Evolutionary conservation across 2,329 filamentous ascomycete genomes (phyloP).

Genomic region (Botrytis pseudocinerea): DNA sequence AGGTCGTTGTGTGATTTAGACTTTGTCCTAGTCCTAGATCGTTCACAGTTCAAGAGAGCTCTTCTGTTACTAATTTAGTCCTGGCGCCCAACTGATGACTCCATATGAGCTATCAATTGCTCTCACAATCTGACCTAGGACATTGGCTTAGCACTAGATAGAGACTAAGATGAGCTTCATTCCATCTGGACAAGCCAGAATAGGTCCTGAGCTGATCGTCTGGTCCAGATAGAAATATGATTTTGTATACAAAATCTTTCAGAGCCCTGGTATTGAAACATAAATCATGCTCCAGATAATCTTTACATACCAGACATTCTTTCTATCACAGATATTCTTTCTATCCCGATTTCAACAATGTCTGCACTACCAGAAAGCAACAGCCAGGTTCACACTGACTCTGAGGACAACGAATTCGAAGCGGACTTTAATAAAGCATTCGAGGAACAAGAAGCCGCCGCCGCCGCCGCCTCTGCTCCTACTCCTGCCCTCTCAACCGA

Average conservation of each 20-base stretch:
- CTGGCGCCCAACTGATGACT: neutral
- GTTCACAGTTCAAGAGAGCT: neutral
- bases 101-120: neutral
- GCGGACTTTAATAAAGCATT: neutral
- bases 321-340: neutral
- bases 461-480: neutral
- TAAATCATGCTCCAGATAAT: neutral
- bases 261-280: neutral
- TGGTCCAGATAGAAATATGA: neutral
- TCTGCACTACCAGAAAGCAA: neutral
- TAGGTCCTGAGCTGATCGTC: neutral
- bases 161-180: too few species aligned
- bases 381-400: rapidly evolving
- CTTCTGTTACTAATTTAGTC: neutral
- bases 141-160: neutral
- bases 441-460: neutral
- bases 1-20: neutral
- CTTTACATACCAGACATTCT: neutral
- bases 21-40: neutral
- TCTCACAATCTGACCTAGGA: neutral
- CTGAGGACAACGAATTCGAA: neutral
- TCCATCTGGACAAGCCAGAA: neutral
- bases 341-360: neutral
- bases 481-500: too few species aligned
- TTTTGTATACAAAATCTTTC: neutral